These are phyloP conservation scores for Galium porrigens DNA, from an alignment of 305 asterid species.

Conservation along the genomic window DNA sequence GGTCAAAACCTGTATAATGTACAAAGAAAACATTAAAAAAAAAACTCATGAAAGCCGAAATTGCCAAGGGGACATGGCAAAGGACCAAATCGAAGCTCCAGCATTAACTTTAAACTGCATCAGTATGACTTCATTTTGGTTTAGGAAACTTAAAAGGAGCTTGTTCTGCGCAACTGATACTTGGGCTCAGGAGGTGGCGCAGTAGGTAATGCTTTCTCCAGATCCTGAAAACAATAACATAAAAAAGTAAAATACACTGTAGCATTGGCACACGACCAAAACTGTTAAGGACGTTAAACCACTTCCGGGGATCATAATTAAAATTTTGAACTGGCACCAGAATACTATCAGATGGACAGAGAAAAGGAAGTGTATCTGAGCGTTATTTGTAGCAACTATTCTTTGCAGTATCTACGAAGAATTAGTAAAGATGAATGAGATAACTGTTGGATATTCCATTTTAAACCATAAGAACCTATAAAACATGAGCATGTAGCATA, in stretches of 20 bases:
- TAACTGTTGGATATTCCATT: background rate
- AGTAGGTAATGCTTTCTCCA: conserved; percentile 43
- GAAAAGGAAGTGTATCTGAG: background rate
- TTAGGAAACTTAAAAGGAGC: conserved; percentile 34
- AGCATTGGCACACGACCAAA: background rate
- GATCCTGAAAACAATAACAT: conserved; percentile 37
- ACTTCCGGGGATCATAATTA: background rate
- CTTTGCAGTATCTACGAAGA: background rate
- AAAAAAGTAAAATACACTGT: background rate
- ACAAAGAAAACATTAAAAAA: conserved; percentile 11
- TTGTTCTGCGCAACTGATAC: conserved; percentile 62
- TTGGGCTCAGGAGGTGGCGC: conserved; percentile 57
- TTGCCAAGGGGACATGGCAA: conserved; percentile 5
- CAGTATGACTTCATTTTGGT: conserved; percentile 18
- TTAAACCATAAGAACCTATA: background rate
- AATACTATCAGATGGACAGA: background rate
- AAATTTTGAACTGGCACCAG: background rate
- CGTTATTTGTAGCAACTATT: no score
- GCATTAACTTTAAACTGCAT: conserved; percentile 14
- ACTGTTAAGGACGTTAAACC: background rate
- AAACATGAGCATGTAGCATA: background rate
- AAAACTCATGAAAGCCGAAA: background rate
- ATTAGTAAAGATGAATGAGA: background rate
- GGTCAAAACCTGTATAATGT: conserved; percentile 19
- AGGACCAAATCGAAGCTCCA: conserved; percentile 11